Percentiles rank a stretch among this genome's conserved stretches.
Conservation (phyloP, 805 yeast species). For the Monosporozyma servazzii region DNA sequence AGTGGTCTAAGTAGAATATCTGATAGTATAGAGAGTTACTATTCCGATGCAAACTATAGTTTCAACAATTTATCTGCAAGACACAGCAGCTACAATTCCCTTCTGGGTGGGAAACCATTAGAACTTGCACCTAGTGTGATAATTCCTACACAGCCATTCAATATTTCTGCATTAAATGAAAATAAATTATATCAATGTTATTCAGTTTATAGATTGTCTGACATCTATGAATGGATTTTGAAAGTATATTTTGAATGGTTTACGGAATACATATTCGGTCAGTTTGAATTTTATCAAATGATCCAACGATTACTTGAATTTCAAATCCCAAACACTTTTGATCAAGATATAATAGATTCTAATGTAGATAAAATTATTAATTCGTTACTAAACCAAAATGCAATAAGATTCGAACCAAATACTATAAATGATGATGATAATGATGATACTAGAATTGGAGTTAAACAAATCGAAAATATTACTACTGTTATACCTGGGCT, state of each 20-base stretch:
- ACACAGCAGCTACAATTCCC: conserved; percentile 27
- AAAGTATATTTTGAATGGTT: conserved; percentile 44
- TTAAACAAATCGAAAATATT: conserved; percentile 15
- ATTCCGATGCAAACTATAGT: conserved; percentile 28
- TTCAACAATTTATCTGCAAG: conserved; percentile 26
- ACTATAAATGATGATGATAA: conserved; percentile 12
- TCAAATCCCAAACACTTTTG: conserved; percentile 40
- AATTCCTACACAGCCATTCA: conserved; percentile 49
- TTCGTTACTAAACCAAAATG: conserved; percentile 35
- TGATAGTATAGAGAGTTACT: conserved; percentile 25
- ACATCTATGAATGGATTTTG: conserved; percentile 46
- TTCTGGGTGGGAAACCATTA: conserved; percentile 27
- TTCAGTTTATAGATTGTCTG: conserved; percentile 39
- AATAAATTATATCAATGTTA: conserved; percentile 42
- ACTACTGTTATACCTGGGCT: conserved; percentile 31
- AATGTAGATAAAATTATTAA: conserved; percentile 41
- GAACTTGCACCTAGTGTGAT: conserved; percentile 28
- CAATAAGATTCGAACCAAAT: conserved; percentile 32
- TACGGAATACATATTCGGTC: conserved; percentile 41
- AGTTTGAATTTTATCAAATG: conserved; percentile 44
- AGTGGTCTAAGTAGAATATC: conserved; percentile 22
- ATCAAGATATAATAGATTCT: conserved; percentile 40
- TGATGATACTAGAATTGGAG: conserved; percentile 12
- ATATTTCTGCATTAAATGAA: conserved; percentile 39
- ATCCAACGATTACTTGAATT: conserved; percentile 43